Evolutionary conservation across 116 monocot genomes (phyloP).

Genomic region (Posidonia oceanica): DNA sequence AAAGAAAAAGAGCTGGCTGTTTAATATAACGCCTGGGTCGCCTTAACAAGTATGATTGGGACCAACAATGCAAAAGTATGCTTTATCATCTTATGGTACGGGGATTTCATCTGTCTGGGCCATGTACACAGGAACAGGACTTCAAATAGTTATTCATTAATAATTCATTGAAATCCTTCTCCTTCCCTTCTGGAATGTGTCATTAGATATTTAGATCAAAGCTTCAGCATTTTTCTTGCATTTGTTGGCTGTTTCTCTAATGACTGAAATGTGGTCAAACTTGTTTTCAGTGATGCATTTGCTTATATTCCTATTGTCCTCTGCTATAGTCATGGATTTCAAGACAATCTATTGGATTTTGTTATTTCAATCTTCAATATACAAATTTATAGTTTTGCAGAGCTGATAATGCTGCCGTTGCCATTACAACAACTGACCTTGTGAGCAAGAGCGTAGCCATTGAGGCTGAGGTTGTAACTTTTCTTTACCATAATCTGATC

Average conservation of each 20-base stretch:
- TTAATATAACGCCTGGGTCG: too few species aligned
- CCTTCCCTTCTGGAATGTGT: too few species aligned
- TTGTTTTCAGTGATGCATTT: not conserved
- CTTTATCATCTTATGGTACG: too few species aligned
- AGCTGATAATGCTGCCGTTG: slow-evolving; percentile 80
- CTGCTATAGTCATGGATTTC: not conserved
- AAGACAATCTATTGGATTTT: not conserved
- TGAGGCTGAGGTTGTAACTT: slow-evolving; percentile 59
- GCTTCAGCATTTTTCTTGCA: too few species aligned
- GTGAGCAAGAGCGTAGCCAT: slow-evolving; percentile 92
- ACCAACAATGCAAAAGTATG: too few species aligned
- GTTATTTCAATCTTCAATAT: not conserved
- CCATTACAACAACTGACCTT: slow-evolving; percentile 96
- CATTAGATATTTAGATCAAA: too few species aligned
- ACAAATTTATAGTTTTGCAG: slow-evolving; percentile 27
- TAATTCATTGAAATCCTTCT: too few species aligned
- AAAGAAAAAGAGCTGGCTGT: too few species aligned
- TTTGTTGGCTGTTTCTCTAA: not conserved
- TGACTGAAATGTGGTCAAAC: not conserved
- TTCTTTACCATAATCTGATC: not conserved
- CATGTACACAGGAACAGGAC: too few species aligned
- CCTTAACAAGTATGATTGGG: too few species aligned
- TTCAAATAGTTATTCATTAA: too few species aligned
- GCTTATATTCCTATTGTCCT: not conserved
- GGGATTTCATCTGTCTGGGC: too few species aligned